Evolutionary conservation across 192 early-diverging fungal genomes (phyloP).

Genomic region (Mortierella hygrophila): DNA sequence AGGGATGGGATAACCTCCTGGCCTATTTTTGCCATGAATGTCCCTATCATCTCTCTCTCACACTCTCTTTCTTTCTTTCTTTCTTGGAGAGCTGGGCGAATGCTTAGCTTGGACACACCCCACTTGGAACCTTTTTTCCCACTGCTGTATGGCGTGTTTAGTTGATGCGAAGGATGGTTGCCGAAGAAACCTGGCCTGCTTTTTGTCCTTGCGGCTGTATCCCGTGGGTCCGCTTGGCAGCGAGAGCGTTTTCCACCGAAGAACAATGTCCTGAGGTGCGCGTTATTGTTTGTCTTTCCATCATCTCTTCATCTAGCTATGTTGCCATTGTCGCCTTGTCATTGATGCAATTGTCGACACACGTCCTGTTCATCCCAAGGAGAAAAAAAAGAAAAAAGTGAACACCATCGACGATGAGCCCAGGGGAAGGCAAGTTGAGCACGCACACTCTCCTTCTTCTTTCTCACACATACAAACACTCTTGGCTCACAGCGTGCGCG

Average conservation of each 20-base stretch:
- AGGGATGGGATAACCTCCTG: background rate
- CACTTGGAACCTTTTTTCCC: background rate
- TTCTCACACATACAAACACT: background rate
- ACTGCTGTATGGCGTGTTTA: background rate
- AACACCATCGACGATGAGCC: background rate
- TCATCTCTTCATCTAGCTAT: background rate
- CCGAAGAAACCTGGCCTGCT: background rate
- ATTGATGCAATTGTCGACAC: too few relatives aligned
- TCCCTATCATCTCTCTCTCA: background rate
- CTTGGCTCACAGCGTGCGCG: background rate
- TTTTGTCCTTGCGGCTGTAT: background rate
- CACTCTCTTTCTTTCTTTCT: background rate
- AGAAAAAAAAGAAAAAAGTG: background rate
- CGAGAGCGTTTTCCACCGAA: background rate
- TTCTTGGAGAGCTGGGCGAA: background rate
- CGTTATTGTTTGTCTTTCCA: background rate
- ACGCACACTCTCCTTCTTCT: background rate
- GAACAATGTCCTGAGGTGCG: background rate
- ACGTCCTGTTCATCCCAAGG: background rate
- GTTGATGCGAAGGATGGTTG: background rate
- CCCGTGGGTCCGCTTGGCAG: background rate
- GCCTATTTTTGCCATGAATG: slow-evolving; percentile 1
- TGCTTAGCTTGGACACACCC: background rate
- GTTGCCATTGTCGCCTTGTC: background rate
- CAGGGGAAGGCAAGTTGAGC: background rate